phyloP scores from a whole-genome alignment of 495 filamentous ascomycete species.

The Wilcoxina mikolae region DNA sequence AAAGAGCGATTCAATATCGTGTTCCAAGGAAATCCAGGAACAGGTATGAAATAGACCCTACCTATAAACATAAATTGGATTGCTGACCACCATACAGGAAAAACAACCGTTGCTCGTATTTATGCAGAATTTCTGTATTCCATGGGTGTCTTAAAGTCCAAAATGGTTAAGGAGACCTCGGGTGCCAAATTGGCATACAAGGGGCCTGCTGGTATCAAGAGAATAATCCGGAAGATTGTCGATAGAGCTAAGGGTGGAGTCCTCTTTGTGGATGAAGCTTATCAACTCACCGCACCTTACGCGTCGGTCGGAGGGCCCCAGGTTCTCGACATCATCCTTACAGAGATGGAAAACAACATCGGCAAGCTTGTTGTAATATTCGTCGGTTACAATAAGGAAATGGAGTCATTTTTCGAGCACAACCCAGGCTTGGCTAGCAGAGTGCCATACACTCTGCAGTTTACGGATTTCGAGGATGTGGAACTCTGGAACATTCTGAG shows the following conservation, averaged over 20 bases:
- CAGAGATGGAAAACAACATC: constrained; percentile 57
- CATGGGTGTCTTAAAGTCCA: constrained; percentile 41
- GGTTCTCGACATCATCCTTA: constrained; percentile 60
- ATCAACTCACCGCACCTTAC: constrained; percentile 41
- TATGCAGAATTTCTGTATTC: constrained; percentile 56
- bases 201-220: constrained; percentile 43
- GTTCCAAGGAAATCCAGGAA: constrained; percentile 68
- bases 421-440: constrained; percentile 63
- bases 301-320: constrained; percentile 37
- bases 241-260: constrained; percentile 49
- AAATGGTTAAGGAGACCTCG: constrained; percentile 49
- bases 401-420: constrained; percentile 68
- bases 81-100: constrained; percentile 48
- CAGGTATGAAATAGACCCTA: constrained; percentile 46
- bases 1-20: constrained; percentile 47
- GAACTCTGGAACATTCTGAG: constrained; percentile 47
- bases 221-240: constrained; percentile 42
- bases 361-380: constrained; percentile 66
- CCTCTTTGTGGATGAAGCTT: constrained; percentile 62
- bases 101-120: constrained; percentile 66
- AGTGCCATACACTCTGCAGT: constrained; percentile 49
- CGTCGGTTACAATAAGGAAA: constrained; percentile 61
- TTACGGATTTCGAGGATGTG: constrained; percentile 52
- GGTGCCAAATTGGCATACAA: constrained; percentile 51
- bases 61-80: background rate